Conservation (phyloP, 2,329 filamentous ascomycete genomes). For the Sodiomyces alkalinus region DNA sequence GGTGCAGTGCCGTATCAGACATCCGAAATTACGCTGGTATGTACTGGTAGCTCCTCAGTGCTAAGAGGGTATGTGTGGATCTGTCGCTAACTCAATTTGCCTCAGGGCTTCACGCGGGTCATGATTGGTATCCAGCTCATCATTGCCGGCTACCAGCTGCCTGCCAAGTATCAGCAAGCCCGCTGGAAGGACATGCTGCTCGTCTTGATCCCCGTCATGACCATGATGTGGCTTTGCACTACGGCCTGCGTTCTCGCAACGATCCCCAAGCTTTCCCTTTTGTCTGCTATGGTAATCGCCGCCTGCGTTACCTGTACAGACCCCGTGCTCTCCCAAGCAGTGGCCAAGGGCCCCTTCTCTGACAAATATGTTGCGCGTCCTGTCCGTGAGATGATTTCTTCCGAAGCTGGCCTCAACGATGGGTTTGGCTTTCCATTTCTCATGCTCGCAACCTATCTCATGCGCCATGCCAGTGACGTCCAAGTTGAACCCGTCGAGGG, state of each 20-base stretch:
- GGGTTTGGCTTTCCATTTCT: slow-evolving; percentile 48
- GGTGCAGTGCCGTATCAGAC: slow-evolving; percentile 15
- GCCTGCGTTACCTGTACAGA: slow-evolving; percentile 48
- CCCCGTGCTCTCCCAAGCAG: slow-evolving; percentile 44
- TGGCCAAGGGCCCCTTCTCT: slow-evolving; percentile 47
- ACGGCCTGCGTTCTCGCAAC: slow-evolving; percentile 38
- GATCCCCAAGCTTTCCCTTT: slow-evolving; percentile 36
- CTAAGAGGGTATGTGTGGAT: background rate
- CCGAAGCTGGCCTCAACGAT: slow-evolving; percentile 47
- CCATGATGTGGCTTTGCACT: slow-evolving; percentile 45
- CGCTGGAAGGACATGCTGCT: slow-evolving; percentile 38
- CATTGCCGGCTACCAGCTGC: slow-evolving; percentile 47
- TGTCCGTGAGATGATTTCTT: slow-evolving; percentile 45
- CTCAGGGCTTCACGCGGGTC: slow-evolving; percentile 33
- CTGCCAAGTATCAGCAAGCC: slow-evolving; percentile 34
- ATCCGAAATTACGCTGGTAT: slow-evolving; percentile 22
- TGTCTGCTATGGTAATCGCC: slow-evolving; percentile 40
- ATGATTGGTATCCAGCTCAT: slow-evolving; percentile 49
- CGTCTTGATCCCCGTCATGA: slow-evolving; percentile 43
- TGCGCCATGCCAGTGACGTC: slow-evolving; percentile 33
- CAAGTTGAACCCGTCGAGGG: slow-evolving; percentile 5
- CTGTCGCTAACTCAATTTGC: slow-evolving; percentile 1
- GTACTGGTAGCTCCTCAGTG: slow-evolving; percentile 2
- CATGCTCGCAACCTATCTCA: slow-evolving; percentile 39
- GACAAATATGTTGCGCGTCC: slow-evolving; percentile 44